Base-by-base conservation (phyloP, 2,329 filamentous ascomycete genomes). In the Penicillium hordei region DNA sequence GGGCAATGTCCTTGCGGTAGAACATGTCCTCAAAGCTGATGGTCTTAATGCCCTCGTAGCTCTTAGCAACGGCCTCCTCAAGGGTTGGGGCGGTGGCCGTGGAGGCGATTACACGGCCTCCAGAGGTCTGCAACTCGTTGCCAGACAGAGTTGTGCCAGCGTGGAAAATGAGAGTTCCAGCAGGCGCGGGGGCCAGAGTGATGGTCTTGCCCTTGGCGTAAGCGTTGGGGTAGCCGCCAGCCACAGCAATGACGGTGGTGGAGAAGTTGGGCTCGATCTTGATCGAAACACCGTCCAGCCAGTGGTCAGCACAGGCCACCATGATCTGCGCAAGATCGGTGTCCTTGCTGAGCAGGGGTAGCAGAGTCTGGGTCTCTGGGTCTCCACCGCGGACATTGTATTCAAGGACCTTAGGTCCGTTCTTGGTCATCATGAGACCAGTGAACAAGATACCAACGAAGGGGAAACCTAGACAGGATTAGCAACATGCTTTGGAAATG, bases 311-410 rank as follows among this genome's bases (percentile, higher is more conserved):
- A 74, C 91, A 96, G 55, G 92, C 91, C 44, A 93, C 81, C 89
- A 97, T 93, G 59, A 97, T 83, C 72, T 93, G 86, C 1, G 91
- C 93, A 49, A 97, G 82, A 75, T 97, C 93, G 23, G 89, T 91
- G 60, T 94, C 87, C 55, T 83, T 77, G 46, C 84, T 88, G 69
- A 97, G 82, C 19, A 97, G 81, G 10, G 90, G 87, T 12, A 97
- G 80, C 21, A 96, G 82, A 3, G 89, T 94, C 78, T 96, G 91
- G 0, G 91, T 94, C 76, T 96, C 93, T 2, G 93, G 93, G 71
- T 96, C 92, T 48, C 93, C 93, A 70, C 95, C 95, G 57, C 93
- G 87, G 49, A 96, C 91, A 68, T 96, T 96, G 80, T 96, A 97
- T 76, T 96, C 92, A 52, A 96, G 82, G 9, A 91, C 88, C 75